These are phyloP conservation scores for Neospermospora avenae DNA, from an alignment of 2,329 filamentous ascomycete species.

Conservation along the genomic window DNA sequence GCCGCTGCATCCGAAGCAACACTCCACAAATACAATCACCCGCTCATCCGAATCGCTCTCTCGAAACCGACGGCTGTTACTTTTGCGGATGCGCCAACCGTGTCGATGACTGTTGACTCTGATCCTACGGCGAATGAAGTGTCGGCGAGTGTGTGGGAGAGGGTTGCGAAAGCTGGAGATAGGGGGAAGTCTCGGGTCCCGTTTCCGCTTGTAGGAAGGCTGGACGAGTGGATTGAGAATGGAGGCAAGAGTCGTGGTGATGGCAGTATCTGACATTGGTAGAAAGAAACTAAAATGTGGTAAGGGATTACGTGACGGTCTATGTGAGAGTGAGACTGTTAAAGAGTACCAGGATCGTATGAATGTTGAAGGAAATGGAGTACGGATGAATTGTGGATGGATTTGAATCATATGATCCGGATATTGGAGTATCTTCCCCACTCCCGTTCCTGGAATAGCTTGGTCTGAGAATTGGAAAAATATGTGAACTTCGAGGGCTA, in stretches of 20 bases:
- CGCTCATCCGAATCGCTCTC: constrained; percentile 53
- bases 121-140: constrained; percentile 14
- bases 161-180: background rate
- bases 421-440: too few relatives aligned
- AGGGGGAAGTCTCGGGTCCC: constrained; percentile 7
- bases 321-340: too few relatives aligned
- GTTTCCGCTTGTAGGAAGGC: constrained; percentile 26
- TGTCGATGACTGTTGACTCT: constrained; percentile 51
- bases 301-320: background rate
- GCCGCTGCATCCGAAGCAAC: background rate
- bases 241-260: background rate
- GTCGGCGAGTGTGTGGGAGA: constrained; percentile 12
- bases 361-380: too few relatives aligned
- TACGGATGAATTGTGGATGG: too few relatives aligned
- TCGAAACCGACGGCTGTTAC: constrained; percentile 73
- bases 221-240: constrained; percentile 29
- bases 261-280: background rate
- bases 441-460: too few relatives aligned
- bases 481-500: background rate
- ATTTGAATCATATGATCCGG: too few relatives aligned
- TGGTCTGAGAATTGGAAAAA: too few relatives aligned
- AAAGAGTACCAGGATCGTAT: too few relatives aligned
- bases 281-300: background rate
- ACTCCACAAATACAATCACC: constrained; percentile 7
- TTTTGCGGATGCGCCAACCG: constrained; percentile 66